These are phyloP conservation scores for Vickermania spadyakhi DNA, from an alignment of 208 protist genomes.

Conservation along the genomic window DNA sequence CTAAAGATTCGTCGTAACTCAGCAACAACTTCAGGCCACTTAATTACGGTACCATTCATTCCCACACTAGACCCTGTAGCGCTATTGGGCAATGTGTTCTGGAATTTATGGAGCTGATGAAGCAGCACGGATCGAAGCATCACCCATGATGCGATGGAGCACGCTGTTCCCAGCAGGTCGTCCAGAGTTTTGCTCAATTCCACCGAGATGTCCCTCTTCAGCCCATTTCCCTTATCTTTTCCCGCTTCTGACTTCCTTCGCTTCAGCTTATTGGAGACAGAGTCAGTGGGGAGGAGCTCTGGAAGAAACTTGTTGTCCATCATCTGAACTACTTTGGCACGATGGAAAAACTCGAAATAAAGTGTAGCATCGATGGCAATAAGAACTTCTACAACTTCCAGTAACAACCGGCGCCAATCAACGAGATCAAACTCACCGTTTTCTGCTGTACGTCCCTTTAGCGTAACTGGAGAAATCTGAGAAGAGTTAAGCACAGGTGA, in stretches of 20 bases:
- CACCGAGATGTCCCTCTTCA: neutral
- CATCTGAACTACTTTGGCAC: neutral
- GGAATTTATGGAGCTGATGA: conserved; percentile 22
- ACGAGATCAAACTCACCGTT: conserved; percentile 2
- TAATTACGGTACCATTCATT: conserved; percentile 10
- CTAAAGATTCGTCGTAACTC: conserved; percentile 39
- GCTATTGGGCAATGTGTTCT: neutral
- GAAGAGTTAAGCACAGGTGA: neutral
- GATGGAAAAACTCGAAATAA: conserved; percentile 13
- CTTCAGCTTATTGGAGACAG: neutral
- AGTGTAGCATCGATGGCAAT: conserved; percentile 35
- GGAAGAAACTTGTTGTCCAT: neutral
- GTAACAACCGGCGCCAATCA: conserved; percentile 16
- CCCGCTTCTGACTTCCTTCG: neutral
- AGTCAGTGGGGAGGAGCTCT: neutral
- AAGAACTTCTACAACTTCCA: conserved; percentile 28
- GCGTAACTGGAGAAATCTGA: too few species aligned
- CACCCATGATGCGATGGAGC: conserved; percentile 53
- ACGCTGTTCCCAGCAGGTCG: conserved; percentile 33
- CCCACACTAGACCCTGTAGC: neutral
- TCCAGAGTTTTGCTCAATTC: conserved; percentile 17
- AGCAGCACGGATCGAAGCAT: conserved; percentile 46
- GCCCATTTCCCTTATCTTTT: neutral
- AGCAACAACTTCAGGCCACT: conserved; percentile 51
- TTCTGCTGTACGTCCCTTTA: too few species aligned